Base-by-base conservation (phyloP, 805 yeast genomes). In the Candida railenensis region DNA sequence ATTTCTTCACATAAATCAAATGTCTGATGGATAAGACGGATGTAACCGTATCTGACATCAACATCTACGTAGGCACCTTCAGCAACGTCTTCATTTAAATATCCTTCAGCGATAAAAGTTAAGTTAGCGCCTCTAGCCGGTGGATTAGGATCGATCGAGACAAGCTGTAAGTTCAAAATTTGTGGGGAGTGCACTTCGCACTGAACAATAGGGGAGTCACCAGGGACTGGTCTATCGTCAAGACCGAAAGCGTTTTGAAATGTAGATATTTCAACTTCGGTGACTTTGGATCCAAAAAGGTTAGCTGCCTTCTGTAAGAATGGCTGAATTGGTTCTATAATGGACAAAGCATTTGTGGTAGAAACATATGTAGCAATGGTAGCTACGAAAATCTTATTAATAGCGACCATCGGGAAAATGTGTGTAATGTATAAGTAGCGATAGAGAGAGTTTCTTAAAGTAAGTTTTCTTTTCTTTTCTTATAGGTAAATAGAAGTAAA, bases 41-140 rank as follows among this genome's bases (percentile, higher is more conserved):
- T 91, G 69, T 87, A 91, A 4, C 98, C 99, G 59, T 90, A 86
- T 53, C 87, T 79, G 18, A 94, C 98, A 54, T 89, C 95, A 22
- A 94, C 92, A 54, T 91, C 97, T 43, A 94, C 95, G 58, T 91
- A 94, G 0, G 98, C 88, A 30, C 99, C 99, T 16, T 89, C 92
- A 22, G 65, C 80, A 33, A 94, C 71, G 7, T 72, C 73, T 43
- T 75, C 62, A 19, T 70, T 49, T 43, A 92, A 67, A 33, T 62
- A 62, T 2, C 97, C 99, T 3, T 72, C 63, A 2, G 97, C 99
- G 18, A 76, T 61, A 47, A 94, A 81, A 5, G 96, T 86, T 60
- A 94, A 73, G 62, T 89, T 87, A 37, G 74, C 69, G n/a, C 97
- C 98, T 58, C 90, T 83, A 37, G 59, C 73, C 2, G 99, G 99